These are phyloP conservation scores for Peniophora sp. DNA, from an alignment of 1,284 basidiomycete genomes.

Conservation along the genomic window DNA sequence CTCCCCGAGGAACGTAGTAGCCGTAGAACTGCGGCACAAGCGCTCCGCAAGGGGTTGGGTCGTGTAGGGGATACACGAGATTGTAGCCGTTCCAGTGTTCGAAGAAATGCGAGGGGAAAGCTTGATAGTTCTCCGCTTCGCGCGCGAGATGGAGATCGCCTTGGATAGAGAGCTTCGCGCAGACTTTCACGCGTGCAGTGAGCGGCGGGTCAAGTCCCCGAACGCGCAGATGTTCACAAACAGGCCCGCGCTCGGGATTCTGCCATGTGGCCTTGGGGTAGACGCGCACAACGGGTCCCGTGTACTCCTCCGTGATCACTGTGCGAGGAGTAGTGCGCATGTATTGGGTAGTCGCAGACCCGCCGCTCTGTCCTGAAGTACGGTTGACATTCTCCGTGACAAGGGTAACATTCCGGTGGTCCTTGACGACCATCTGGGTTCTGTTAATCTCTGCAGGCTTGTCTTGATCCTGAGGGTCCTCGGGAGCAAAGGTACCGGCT, in stretches of 20 bases:
- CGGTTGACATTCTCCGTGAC: not conserved
- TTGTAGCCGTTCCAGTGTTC: constrained; percentile 44
- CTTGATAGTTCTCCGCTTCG: constrained; percentile 36
- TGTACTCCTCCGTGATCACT: constrained; percentile 12
- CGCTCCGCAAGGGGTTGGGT: constrained; percentile 37
- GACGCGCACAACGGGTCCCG: not conserved
- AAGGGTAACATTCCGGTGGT: too few species aligned
- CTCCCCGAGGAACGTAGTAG: constrained; percentile 30
- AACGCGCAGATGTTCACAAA: not conserved
- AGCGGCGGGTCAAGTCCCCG: not conserved
- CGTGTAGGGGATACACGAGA: constrained; percentile 27
- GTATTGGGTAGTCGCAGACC: not conserved
- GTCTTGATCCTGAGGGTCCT: not conserved
- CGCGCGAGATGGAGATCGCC: constrained; percentile 21
- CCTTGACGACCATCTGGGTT: too few species aligned
- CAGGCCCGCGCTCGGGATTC: not conserved
- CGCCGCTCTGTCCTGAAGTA: not conserved
- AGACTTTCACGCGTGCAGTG: constrained; percentile 17
- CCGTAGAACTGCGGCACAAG: constrained; percentile 48
- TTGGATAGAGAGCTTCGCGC: constrained; percentile 19
- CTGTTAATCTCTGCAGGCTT: not conserved
- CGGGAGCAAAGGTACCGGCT: not conserved
- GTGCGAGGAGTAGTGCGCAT: not conserved
- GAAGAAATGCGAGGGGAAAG: constrained; percentile 33
- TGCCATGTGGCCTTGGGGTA: not conserved